Base-by-base conservation (phyloP, 2,329 filamentous ascomycete species). In the Ophiostoma angusticollis region DNA sequence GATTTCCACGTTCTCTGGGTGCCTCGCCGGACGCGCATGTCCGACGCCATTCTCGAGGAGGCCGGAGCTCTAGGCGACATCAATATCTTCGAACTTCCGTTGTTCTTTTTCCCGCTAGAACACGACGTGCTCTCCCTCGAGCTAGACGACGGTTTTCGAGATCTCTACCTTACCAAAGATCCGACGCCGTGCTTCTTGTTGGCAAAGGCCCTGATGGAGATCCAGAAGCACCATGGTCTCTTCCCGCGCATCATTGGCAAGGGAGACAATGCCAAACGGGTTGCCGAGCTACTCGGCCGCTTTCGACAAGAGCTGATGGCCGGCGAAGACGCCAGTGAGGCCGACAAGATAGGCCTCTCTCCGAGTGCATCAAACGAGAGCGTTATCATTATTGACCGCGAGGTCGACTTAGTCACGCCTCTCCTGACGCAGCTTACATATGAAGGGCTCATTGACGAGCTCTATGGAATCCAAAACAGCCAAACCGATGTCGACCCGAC, bases 1-100 rank as follows among this genome's bases (percentile, higher is more conserved):
- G 89, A 98, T 52, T 94, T 96, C 56, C 89, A 87, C 46, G 81
- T 98, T 50, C 89, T 95, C 56, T 96, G 91, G 84, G 83, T 93
- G 30, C 89, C 93, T 6, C 78, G 91, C 42, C 81, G 91, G 45
- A 96, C 91, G 4, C 67, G 93, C 39, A 80, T 96, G 39, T 91
- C 85, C 49, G 86, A 96, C 57, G 80, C 86, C 55, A 73, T 96
- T 35, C 69, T 98, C 28, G 91, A 98, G 59, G 86, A 94, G 54
- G 81, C 84, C 28, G 91, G 89, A 19, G 84, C 98, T 12, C 70
- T 95, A 35, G 93, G 91, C 42, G 91, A 98, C 57, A 81, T 87
- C 45, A 95, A 77, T 53, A 80, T 96, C 48, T 72, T 79, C 41
- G 87, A 96, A 57, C 75, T 94, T 40, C 83, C 86, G 1, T 60